Base-by-base conservation (phyloP, 2,329 filamentous ascomycete species). In the Lomentospora prolificans region DNA sequence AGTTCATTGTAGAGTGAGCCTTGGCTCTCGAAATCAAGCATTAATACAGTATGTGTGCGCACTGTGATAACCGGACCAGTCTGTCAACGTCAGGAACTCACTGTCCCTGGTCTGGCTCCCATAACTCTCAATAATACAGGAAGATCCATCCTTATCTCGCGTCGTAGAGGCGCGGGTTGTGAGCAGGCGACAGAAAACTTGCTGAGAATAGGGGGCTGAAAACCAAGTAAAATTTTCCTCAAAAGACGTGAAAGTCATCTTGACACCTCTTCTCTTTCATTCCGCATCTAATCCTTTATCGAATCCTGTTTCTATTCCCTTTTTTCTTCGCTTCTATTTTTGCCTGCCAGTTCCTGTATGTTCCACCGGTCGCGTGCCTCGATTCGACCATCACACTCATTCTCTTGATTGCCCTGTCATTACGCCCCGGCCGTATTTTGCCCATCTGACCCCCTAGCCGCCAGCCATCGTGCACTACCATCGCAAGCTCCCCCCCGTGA, bases 391-490 rank as follows among this genome's bases (percentile, higher is more conserved):
- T 17, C 50, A 19, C 22, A 28, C 28, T 4, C 50, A 28, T 54
- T 48, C 44, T 25, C 44, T 7, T 22, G 24, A 25, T 48, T 27
- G 12, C 44, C 44, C 44, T 48, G 44, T 48, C 44, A 48, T 25
- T 48, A 10, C 17, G 22, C 12, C 44, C 17, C 17, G 44, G 12
- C 44, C 24, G n/a, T 12, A 39, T 44, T 46, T 14, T 54, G 52
- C 10, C 36, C 52, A 54, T 46, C 52, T 54, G 52, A 54, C 52
- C 52, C 51, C 33, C 27, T 25, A 27, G 44, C 44, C 22, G 44
- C 24, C 44, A 48, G 24, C 24, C 52, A 52, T 53, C 51, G 51
- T 53, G 51, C 31, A 33, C 51, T 39, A 22, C 17, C 14, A 17
- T 25, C 51, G 31, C 44, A 48, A 48, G 17, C 12, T 25, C n/a